phyloP scores from a whole-genome alignment of 164 flowering plant species.

The Vitis labrusca region DNA sequence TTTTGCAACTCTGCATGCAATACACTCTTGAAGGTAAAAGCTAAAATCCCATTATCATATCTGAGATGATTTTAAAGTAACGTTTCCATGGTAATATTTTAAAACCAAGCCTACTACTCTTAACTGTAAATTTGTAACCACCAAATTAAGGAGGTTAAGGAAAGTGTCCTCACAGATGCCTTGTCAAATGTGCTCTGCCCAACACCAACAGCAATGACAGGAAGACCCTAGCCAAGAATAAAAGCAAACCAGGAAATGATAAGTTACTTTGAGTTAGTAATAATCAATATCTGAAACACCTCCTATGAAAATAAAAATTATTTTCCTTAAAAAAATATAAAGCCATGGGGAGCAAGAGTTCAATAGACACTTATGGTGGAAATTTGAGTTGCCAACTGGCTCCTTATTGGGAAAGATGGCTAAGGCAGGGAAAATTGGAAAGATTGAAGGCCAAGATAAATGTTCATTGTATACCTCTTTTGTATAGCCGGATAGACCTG shows the following conservation, averaged over 20 bases:
- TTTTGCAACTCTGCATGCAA: no score
- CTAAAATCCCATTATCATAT: no score
- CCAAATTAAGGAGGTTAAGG: background rate
- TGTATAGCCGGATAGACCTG: slow-evolving; percentile 87
- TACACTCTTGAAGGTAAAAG: no score
- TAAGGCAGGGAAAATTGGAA: background rate
- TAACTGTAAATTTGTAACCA: background rate
- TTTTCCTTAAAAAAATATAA: no score
- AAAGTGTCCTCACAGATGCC: slow-evolving; percentile 75
- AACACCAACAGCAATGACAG: slow-evolving; percentile 87
- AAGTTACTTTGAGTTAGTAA: background rate
- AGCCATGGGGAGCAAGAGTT: background rate
- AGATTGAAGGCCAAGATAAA: background rate
- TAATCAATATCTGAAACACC: background rate
- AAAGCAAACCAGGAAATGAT: background rate
- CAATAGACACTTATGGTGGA: no score
- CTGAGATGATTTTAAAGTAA: no score
- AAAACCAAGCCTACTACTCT: background rate
- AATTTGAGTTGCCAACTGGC: no score
- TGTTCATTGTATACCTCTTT: slow-evolving; percentile 55
- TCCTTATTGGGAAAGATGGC: background rate
- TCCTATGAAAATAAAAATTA: no score
- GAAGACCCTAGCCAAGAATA: slow-evolving; percentile 66
- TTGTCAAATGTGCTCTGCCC: slow-evolving; percentile 91
- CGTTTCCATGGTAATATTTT: background rate